These are phyloP conservation scores for Canavalia gladiata DNA, from an alignment of 306 rosid species.

Conservation along the genomic window DNA sequence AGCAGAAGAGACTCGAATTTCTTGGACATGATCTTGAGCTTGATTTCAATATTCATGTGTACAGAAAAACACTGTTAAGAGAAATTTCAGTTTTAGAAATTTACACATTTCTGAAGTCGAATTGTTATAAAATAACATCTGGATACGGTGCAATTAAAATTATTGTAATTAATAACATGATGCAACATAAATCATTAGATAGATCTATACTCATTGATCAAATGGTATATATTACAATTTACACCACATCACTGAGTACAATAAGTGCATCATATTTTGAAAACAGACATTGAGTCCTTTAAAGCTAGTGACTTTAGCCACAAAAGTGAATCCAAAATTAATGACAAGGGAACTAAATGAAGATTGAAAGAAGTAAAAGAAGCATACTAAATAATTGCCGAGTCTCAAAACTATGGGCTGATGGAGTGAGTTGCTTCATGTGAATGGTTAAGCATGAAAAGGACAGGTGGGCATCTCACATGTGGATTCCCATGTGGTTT, in stretches of 20 bases:
- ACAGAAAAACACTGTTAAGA: no score
- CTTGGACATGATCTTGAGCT: no score
- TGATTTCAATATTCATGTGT: no score
- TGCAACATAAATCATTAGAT: no score
- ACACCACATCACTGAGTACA: no score
- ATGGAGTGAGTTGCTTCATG: constrained; percentile 43
- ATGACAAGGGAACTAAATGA: neutral
- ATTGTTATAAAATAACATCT: neutral
- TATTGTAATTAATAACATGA: no score
- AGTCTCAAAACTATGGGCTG: constrained; percentile 29
- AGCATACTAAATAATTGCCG: neutral
- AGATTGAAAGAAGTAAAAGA: constrained; percentile 3
- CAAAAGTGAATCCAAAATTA: neutral
- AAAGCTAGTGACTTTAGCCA: neutral
- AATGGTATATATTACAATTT: no score
- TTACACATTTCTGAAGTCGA: neutral
- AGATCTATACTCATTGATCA: no score
- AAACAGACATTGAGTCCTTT: neutral
- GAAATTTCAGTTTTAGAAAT: no score
- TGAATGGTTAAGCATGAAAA: constrained; percentile 55
- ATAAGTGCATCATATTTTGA: no score
- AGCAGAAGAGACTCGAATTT: no score
- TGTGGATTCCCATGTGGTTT: constrained; percentile 66
- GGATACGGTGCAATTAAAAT: no score
- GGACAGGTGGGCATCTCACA: constrained; percentile 52